These are phyloP conservation scores for Phylloporus rhodoxanthus DNA, from an alignment of 768 basidiomycete species.

Conservation along the genomic window DNA sequence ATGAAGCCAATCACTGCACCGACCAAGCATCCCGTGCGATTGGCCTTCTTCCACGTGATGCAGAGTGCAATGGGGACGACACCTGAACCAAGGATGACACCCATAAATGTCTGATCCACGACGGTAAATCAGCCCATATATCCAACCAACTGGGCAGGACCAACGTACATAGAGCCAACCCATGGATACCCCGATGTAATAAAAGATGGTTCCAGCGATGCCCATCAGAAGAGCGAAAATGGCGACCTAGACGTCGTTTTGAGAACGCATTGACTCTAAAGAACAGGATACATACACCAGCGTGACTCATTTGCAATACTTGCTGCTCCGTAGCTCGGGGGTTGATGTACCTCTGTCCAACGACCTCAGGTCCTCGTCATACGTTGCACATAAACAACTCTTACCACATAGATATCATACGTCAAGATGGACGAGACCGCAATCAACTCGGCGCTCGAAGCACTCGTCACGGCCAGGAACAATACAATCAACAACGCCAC, in stretches of 20 bases:
- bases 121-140: not conserved
- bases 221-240: conserved; percentile 75
- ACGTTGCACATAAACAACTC: not conserved
- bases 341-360: conserved; percentile 67
- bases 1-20: conserved; percentile 68
- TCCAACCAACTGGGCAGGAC: not conserved
- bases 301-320: conserved; percentile 63
- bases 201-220: conserved; percentile 80
- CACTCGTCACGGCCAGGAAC: conserved; percentile 82
- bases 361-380: not conserved
- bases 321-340: conserved; percentile 71
- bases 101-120: conserved; percentile 69
- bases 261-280: not conserved
- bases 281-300: conserved; percentile 40
- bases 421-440: conserved; percentile 82
- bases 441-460: conserved; percentile 86
- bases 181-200: conserved; percentile 86
- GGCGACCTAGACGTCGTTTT: conserved; percentile 41
- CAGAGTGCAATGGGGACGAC: conserved; percentile 85
- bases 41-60: conserved; percentile 81
- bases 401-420: conserved; percentile 78
- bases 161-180: conserved; percentile 82
- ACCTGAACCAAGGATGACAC: conserved; percentile 76
- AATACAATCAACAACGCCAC: conserved; percentile 72
- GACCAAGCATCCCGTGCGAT: conserved; percentile 76